Evolutionary conservation across 441 rosid species (phyloP).

Genomic region (Hura crepitans): DNA sequence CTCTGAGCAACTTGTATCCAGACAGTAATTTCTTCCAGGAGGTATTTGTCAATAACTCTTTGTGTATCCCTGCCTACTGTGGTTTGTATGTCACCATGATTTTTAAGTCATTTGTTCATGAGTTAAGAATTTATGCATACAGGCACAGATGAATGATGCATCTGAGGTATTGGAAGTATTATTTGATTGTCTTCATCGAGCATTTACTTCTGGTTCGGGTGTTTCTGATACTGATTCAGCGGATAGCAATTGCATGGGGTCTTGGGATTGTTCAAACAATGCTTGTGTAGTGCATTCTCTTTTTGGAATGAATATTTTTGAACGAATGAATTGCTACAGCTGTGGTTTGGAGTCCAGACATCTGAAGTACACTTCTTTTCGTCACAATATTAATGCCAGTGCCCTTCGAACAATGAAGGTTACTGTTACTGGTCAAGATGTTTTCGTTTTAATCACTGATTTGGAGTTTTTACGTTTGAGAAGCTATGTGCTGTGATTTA

Average conservation of each 20-base stretch:
- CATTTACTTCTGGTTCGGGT: constrained; percentile 57
- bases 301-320: constrained; percentile 86
- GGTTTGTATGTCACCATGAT: not conserved
- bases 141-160: constrained; percentile 99
- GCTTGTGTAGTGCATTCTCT: constrained; percentile 78
- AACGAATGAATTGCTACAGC: constrained; percentile 71
- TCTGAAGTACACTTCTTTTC: constrained; percentile 86
- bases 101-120: constrained; percentile 7
- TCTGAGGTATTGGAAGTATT: constrained; percentile 87
- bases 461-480: not conserved
- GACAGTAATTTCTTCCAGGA: constrained; percentile 89
- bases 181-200: constrained; percentile 85
- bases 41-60: constrained; percentile 41
- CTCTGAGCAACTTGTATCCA: constrained; percentile 84
- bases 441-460: not conserved
- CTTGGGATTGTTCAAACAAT: constrained; percentile 75
- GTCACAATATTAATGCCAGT: constrained; percentile 89
- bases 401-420: constrained; percentile 91
- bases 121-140: constrained; percentile 18
- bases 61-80: constrained; percentile 18
- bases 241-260: constrained; percentile 55
- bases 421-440: constrained; percentile 9
- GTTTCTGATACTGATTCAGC: constrained; percentile 58
- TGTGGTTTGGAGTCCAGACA: constrained; percentile 88
- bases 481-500: not conserved